Conservation (phyloP, 2,329 filamentous ascomycete species). For the Aureobasidium subglaciale region DNA sequence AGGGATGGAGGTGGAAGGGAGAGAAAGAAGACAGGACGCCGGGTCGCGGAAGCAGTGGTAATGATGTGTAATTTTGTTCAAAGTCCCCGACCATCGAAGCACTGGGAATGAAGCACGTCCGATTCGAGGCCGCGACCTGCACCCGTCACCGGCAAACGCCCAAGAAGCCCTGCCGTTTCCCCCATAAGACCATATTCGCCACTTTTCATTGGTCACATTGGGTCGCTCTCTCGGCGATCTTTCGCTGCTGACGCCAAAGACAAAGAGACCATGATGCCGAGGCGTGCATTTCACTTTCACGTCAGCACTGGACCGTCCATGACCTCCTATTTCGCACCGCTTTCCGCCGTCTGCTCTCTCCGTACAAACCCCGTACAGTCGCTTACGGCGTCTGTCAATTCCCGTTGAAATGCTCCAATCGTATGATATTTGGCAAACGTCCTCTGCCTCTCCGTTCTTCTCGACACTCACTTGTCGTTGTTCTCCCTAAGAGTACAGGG, state of each 20-base stretch:
- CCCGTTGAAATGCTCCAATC: not conserved
- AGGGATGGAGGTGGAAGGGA: not conserved
- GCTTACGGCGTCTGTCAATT: not conserved
- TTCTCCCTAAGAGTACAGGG: not conserved
- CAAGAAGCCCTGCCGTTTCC: not conserved
- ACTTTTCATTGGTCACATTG: not conserved
- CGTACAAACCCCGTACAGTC: not conserved
- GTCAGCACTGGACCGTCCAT: not conserved
- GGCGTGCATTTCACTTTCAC: not conserved
- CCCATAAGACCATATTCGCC: conserved; percentile 2
- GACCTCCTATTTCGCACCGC: conserved; percentile 6
- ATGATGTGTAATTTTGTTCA: conserved; percentile 9
- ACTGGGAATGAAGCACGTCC: not conserved
- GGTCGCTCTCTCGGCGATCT: conserved; percentile 1
- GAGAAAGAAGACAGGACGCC: not conserved
- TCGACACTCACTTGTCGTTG: not conserved
- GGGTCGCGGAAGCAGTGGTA: not conserved
- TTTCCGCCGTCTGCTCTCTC: not conserved
- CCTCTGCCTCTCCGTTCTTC: not conserved
- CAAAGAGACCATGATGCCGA: not conserved
- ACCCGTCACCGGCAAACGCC: conserved; percentile 3
- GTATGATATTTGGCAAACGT: not conserved
- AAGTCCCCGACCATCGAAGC: not conserved
- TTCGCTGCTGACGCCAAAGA: conserved; percentile 4
- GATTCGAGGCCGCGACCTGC: conserved; percentile 2